Base-by-base conservation (phyloP, 139 green algal species). In the Chlorella ohadii region DNA sequence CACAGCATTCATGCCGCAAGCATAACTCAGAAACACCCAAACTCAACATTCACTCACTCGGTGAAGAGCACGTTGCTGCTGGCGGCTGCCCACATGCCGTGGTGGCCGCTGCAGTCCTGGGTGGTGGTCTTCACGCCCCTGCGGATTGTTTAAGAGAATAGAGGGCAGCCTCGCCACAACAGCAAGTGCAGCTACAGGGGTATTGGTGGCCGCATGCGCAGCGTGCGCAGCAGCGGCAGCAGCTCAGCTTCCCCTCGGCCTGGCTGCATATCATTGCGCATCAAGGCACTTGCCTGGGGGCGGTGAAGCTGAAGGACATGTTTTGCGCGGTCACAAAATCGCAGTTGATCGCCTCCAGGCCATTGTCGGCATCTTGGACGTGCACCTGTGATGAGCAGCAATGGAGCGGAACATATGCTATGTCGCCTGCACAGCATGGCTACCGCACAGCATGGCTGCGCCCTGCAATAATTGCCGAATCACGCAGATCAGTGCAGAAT, bases 241-340 rank as follows among this genome's bases (percentile, higher is more conserved):
- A n/a, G n/a, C n/a, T n/a, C n/a, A n/a, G n/a, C n/a, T n/a, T n/a
- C n/a, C n/a, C n/a, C n/a, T n/a, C n/a, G n/a, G n/a, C n/a, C n/a
- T n/a, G n/a, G n/a, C n/a, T n/a, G n/a, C n/a, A n/a, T n/a, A n/a
- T n/a, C n/a, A n/a, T n/a, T n/a, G n/a, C n/a, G n/a, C n/a, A n/a
- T n/a, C n/a, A n/a, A n/a, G 16, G 6, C 13, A 38, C 71, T 31
- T 25, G 28, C 72, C 72, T 68, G 33, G 47, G 41, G 2, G 47
- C 51, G 6, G 74, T 81, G 31, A 41, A 63, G 31, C 47, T 47
- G 0, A 81, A 20, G 5, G 36, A 61, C 5, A 81, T 81, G 74
- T 81, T 81, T n/a, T 47, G 47, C 15, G n/a, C 16, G 68, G 59
- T 82, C 44, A 72, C 44, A n/a, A 81, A 68, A 22, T 81, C 74